Conservation (phyloP, 2,329 filamentous ascomycete species). For the Penicillium expansum region DNA sequence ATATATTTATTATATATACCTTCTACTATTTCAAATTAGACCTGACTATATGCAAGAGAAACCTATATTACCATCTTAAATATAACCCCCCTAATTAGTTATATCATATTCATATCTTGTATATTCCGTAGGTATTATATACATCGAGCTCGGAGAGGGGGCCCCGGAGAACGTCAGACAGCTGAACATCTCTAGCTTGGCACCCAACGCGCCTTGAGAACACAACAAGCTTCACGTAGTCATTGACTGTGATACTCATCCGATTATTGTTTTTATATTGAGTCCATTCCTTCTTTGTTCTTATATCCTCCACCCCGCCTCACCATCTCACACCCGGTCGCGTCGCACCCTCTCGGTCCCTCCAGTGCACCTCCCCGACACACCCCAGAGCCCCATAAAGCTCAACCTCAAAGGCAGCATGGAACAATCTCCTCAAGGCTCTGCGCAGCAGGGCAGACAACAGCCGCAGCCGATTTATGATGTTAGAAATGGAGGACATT, state of each 20-base stretch:
- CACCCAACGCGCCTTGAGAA: conserved; percentile 12
- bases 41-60: not conserved
- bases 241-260: not conserved
- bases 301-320: not conserved
- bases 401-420: conserved; percentile 37
- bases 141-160: conserved; percentile 9
- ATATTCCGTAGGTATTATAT: not conserved
- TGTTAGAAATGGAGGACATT: conserved; percentile 70
- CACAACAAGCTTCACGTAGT: not conserved
- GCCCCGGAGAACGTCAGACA: conserved; percentile 23
- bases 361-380: not conserved
- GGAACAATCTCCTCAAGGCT: conserved; percentile 55
- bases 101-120: not conserved
- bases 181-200: conserved; percentile 21
- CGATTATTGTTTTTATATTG: not conserved
- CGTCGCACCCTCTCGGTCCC: conserved; percentile 1
- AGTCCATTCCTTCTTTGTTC: not conserved
- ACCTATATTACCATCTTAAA: not conserved
- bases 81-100: not conserved
- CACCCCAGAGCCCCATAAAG: not conserved
- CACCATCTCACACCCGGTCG: not conserved
- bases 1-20: too few species aligned
- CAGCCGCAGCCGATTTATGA: conserved; percentile 69
- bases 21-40: too few species aligned
- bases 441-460: conserved; percentile 59